These are phyloP conservation scores for Yarrowia osloensis DNA, from an alignment of 805 yeast species.

Conservation along the genomic window DNA sequence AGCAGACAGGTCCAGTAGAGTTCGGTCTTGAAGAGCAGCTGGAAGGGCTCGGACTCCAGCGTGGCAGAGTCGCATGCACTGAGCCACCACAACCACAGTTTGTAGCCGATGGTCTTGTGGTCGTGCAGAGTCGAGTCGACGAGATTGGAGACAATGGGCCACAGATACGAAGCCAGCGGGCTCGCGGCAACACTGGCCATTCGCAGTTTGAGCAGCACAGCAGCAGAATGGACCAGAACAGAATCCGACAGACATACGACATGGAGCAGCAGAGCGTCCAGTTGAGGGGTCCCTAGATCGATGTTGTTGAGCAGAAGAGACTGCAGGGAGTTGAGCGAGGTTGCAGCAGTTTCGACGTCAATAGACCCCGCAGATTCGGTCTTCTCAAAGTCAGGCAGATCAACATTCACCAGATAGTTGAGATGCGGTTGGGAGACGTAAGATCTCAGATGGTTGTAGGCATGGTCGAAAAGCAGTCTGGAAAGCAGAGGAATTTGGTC, in stretches of 20 bases:
- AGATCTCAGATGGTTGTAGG: background rate
- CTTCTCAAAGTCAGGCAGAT: background rate
- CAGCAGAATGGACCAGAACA: background rate
- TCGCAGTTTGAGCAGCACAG: background rate
- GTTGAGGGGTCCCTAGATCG: background rate
- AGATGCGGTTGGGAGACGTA: constrained; percentile 15
- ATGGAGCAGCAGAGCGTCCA: constrained; percentile 11
- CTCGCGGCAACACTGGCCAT: background rate
- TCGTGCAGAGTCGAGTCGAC: background rate
- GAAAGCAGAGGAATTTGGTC: background rate
- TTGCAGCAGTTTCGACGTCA: background rate
- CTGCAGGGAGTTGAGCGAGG: constrained; percentile 1
- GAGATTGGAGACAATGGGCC: constrained; percentile 20
- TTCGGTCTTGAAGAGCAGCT: constrained; percentile 30
- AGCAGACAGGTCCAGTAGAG: constrained; percentile 63
- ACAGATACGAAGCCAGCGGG: background rate
- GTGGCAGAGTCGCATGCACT: background rate
- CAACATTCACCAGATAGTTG: constrained; percentile 13
- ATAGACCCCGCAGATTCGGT: background rate
- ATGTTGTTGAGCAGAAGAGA: background rate
- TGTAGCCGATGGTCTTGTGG: constrained; percentile 33
- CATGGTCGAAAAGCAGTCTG: background rate
- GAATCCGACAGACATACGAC: constrained; percentile 4
- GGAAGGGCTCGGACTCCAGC: constrained; percentile 16
- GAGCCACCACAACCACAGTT: constrained; percentile 36